phyloP scores from a whole-genome alignment of 2,329 filamentous ascomycete species.

The Claviceps capensis region DNA sequence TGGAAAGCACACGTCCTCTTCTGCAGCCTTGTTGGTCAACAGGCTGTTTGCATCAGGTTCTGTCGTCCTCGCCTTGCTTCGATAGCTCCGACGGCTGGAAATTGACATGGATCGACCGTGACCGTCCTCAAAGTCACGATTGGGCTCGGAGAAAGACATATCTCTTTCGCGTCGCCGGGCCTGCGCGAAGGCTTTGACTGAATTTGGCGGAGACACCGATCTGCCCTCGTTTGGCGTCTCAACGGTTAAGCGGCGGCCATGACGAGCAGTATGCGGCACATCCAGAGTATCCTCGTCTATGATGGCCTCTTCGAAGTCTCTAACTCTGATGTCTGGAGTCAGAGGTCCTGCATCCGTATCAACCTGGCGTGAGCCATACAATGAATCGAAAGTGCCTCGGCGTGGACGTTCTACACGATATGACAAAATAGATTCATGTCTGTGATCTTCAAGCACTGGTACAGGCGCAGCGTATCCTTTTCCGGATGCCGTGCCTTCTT shows the following conservation, averaged over 20 bases:
- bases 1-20: constrained; percentile 84
- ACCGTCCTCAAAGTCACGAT: constrained; percentile 27
- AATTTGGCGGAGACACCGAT: constrained; percentile 82
- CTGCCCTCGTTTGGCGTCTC: constrained; percentile 45
- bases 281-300: constrained; percentile 56
- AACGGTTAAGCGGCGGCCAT: constrained; percentile 41
- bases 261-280: constrained; percentile 28
- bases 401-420: constrained; percentile 48
- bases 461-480: constrained; percentile 61
- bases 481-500: constrained; percentile 44
- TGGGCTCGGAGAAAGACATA: constrained; percentile 38
- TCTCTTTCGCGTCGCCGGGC: constrained; percentile 74
- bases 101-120: constrained; percentile 60
- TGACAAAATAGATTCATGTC: constrained; percentile 48
- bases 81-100: constrained; percentile 46
- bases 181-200: constrained; percentile 92
- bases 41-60: constrained; percentile 49
- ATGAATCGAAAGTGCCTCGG: constrained; percentile 61
- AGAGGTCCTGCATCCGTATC: constrained; percentile 21
- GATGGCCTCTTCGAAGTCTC: constrained; percentile 80
- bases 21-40: constrained; percentile 54
- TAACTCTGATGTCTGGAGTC: constrained; percentile 33
- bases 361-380: constrained; percentile 40
- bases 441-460: constrained; percentile 78
- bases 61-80: constrained; percentile 44